Conservation (phyloP, 2,329 filamentous ascomycete species). For the Tolypocladium inflatum region DNA sequence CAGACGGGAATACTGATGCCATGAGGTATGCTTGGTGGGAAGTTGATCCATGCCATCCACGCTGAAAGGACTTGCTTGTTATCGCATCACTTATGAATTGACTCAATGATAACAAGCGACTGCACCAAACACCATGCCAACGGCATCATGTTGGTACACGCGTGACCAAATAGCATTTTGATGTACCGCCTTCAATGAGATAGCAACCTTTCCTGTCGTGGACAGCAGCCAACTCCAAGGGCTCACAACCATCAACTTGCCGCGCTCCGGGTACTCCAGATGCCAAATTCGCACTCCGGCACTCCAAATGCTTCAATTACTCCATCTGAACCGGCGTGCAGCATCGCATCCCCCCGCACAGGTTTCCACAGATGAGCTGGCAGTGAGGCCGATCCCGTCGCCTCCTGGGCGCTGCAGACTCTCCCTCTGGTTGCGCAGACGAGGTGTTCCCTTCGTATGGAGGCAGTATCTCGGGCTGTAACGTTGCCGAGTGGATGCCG, state of each 20-base stretch:
- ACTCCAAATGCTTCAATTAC: not conserved
- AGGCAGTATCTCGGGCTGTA: slow-evolving; percentile 51
- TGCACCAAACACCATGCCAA: not conserved
- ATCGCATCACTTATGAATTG: too few relatives aligned
- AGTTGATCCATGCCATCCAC: too few relatives aligned
- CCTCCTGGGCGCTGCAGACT: slow-evolving; percentile 11
- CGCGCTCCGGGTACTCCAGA: not conserved
- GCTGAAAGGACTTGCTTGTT: too few relatives aligned
- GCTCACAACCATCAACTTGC: not conserved
- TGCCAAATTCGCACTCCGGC: not conserved
- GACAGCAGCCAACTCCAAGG: not conserved
- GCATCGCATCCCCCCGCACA: slow-evolving; percentile 43
- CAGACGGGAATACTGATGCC: too few relatives aligned
- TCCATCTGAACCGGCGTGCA: slow-evolving; percentile 18
- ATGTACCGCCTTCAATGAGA: not conserved
- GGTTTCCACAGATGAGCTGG: slow-evolving; percentile 39
- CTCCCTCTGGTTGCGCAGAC: slow-evolving; percentile 3
- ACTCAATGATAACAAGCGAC: not conserved
- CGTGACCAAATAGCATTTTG: not conserved
- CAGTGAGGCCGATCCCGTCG: slow-evolving; percentile 25
- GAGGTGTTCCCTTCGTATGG: not conserved
- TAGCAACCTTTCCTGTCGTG: not conserved
- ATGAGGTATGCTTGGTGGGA: too few relatives aligned
- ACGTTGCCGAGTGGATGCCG: slow-evolving; percentile 60
- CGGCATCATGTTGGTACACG: not conserved